Evolutionary conservation across 23 red algal genomes (phyloP), one percentile per base, ranked within the genome.

Genomic region (Gracilariopsis chorda): DNA sequence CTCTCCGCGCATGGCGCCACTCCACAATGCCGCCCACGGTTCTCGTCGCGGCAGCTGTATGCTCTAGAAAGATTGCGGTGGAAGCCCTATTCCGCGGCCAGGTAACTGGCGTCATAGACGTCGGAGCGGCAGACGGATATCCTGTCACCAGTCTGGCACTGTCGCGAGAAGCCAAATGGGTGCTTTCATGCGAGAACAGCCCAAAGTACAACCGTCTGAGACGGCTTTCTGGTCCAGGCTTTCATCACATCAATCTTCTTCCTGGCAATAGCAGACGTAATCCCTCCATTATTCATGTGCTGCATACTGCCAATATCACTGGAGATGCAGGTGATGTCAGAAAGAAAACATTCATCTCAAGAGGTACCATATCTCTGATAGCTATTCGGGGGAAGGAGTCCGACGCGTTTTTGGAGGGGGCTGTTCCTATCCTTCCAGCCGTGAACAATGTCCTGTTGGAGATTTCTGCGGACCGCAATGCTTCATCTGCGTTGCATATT

Each of bases 71-170:
- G 28, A 36, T 73, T 24, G 37, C 47, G 39, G 67, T 34, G 39
- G 29, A 23, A 4, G 67, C 67, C 11, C 20, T 73, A n/a, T 73
- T 73, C 13, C 67, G 67, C 40, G 37, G 47, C 37, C 1, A 44
- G n/a, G 48, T 80, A 11, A 24, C 32, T 17, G 76, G 76, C 20
- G 76, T 80, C 11, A 49, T 80, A 7, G 76, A 80, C 20, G 76
- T 80, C 24, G 76, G 76, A 17, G 76, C 76, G 3, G 52, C 45
- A 1, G 20, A 80, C 24, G 76, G 76, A 32, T 25, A 57, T 43
- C 76, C 76, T 27, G 30, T 80, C 76, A 80, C 76, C 2, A 28
- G 10, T 3, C 21, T 45, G 21, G 76, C 76, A 1, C 30, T 80
- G 13, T n/a, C 51, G 20, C 48, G 21, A 14, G 9, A 20, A 24